Evolutionary conservation across 768 basidiomycete genomes (phyloP).

Genomic region (Trametes gibbosa): DNA sequence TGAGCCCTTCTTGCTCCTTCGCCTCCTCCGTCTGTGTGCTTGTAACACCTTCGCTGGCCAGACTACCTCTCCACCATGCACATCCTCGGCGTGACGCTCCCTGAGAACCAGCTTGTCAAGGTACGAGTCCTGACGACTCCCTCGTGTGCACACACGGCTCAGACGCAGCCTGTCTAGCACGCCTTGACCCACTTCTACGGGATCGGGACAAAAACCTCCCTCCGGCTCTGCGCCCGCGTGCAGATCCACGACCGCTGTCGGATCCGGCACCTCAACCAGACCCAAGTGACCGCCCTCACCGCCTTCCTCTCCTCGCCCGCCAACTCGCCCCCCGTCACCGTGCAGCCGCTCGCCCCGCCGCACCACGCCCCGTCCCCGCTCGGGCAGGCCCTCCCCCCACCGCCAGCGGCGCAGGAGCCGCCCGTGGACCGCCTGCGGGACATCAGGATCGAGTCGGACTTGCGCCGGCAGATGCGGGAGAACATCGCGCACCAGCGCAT

Average conservation of each 20-base stretch:
- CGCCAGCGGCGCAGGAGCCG: background rate
- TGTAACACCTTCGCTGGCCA: background rate
- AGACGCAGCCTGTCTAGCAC: constrained; percentile 47
- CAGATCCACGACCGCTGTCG: constrained; percentile 86
- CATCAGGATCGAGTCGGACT: constrained; percentile 85
- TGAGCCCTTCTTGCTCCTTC: background rate
- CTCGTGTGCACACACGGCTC: background rate
- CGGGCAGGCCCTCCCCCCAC: constrained; percentile 32
- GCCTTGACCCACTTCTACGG: constrained; percentile 93
- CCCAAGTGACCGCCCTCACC: constrained; percentile 88
- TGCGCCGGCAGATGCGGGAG: constrained; percentile 77
- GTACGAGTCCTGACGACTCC: constrained; percentile 38
- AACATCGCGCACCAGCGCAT: constrained; percentile 91
- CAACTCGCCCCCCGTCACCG: constrained; percentile 65
- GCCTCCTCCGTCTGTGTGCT: constrained; percentile 4
- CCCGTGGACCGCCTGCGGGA: constrained; percentile 61
- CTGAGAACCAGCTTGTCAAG: constrained; percentile 72
- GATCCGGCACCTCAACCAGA: constrained; percentile 77
- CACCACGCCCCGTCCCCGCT: constrained; percentile 48
- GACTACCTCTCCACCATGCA: constrained; percentile 42
- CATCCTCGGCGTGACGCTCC: constrained; percentile 80
- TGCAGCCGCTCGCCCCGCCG: constrained; percentile 62
- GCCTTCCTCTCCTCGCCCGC: constrained; percentile 91
- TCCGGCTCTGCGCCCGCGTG: constrained; percentile 85
- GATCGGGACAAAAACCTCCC: constrained; percentile 70